Conservation (phyloP, 257 asterid species). For the Misopates orontium region DNA sequence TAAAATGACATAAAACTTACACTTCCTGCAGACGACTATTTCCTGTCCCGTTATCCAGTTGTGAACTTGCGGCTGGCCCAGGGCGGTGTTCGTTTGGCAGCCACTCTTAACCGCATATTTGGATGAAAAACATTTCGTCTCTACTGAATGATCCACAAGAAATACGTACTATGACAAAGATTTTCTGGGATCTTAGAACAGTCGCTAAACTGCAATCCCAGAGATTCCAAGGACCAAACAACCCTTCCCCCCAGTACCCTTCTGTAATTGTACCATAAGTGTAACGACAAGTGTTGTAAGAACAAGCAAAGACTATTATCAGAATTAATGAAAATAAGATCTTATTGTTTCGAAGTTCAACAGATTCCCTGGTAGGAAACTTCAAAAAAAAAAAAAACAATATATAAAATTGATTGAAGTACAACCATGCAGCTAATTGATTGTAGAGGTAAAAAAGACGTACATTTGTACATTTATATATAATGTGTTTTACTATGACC, state of each 20-base stretch:
- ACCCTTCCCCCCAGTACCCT: too few species aligned
- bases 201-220: background rate
- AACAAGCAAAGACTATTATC: background rate
- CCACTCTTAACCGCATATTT: conserved; percentile 78
- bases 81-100: conserved; percentile 88
- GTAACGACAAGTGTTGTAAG: background rate
- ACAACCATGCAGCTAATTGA: conserved; percentile 58
- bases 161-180: background rate
- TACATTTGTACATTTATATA: too few species aligned
- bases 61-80: conserved; percentile 76
- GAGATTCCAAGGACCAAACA: background rate
- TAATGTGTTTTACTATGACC: too few species aligned
- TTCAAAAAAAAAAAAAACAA: conserved; percentile 34
- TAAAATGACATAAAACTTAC: background rate
- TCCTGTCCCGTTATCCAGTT: conserved; percentile 55
- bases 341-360: conserved; percentile 47
- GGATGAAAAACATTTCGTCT: conserved; percentile 31
- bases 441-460: conserved; percentile 42
- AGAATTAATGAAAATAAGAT: background rate
- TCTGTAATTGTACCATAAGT: too few species aligned
- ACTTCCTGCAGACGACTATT: conserved; percentile 67
- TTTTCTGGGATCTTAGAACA: background rate
- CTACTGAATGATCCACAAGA: background rate
- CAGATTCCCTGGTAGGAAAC: conserved; percentile 45
- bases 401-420: conserved; percentile 39